Evolutionary conservation across 2,329 filamentous ascomycete species (phyloP).

Genomic region (Monilinia laxa): DNA sequence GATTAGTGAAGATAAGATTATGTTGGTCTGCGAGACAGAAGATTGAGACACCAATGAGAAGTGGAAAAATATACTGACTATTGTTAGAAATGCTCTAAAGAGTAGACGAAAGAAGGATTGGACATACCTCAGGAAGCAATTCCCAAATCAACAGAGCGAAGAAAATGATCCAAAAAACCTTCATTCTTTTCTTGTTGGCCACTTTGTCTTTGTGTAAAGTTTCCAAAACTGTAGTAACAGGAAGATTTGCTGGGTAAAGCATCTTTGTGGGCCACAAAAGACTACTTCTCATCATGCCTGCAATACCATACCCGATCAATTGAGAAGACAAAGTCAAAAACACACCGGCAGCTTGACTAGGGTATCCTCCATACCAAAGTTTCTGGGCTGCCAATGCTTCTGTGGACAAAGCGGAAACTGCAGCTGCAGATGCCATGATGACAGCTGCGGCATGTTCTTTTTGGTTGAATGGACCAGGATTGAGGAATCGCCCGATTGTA

Average conservation of each 20-base stretch:
- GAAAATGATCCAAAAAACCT: slow-evolving; percentile 40
- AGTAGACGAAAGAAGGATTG: not conserved
- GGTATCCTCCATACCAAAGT: slow-evolving; percentile 49
- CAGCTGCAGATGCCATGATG: slow-evolving; percentile 47
- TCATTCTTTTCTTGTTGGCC: slow-evolving; percentile 43
- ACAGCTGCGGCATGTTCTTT: slow-evolving; percentile 68
- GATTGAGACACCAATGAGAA: slow-evolving; percentile 53
- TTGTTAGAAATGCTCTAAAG: not conserved
- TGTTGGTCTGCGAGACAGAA: slow-evolving; percentile 49
- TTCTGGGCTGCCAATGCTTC: slow-evolving; percentile 70
- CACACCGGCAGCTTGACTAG: slow-evolving; percentile 45
- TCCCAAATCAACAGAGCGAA: slow-evolving; percentile 24
- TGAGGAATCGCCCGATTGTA: slow-evolving; percentile 51
- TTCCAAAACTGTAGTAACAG: slow-evolving; percentile 45
- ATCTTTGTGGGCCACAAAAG: slow-evolving; percentile 60
- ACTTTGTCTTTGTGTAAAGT: slow-evolving; percentile 43
- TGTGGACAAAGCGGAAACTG: slow-evolving; percentile 57
- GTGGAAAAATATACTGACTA: slow-evolving; percentile 24
- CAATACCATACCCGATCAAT: slow-evolving; percentile 63
- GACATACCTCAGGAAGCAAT: slow-evolving; percentile 23
- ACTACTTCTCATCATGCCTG: slow-evolving; percentile 58
- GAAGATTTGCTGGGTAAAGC: slow-evolving; percentile 61
- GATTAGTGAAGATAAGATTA: slow-evolving; percentile 47
- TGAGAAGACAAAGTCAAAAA: slow-evolving; percentile 61
- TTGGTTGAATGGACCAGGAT: slow-evolving; percentile 66